Evolutionary conservation across 768 basidiomycete genomes (phyloP), one percentile per base, ranked within the genome.

Genomic region (Tylopilus subfusipes): DNA sequence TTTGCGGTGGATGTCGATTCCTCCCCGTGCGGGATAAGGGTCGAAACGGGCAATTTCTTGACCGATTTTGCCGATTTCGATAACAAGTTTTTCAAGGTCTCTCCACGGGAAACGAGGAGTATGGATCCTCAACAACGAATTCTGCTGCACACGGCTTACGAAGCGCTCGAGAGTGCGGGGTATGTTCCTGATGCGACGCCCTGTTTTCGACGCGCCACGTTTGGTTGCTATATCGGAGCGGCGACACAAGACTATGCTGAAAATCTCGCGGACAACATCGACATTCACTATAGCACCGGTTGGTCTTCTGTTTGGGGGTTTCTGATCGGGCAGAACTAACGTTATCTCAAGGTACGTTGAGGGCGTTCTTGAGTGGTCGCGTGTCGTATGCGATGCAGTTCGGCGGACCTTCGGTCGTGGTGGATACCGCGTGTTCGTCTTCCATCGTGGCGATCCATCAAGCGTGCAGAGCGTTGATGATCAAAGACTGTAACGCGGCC

Each of bases 71-170:
- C 80, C 56, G 73, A 75, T 46, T 90, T 90, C 61, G 88, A 90
- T 65, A 75, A 86, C 64, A 74, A 71, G 65, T 87, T 88, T 64
- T 90, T 90, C 75, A 82, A 79, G 39, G 79, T 88, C 42, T 86
- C 82, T 38, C 87, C 88, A 2, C 79, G 88, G 6, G 88, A 90
- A 68, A 87, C 88, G 14, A 80, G 72, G 55, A 81, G 75, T 65
- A 89, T 89, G 86, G 85, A 89, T 62, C 87, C 88, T 8, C 87
- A 89, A 58, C 86, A 88, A 57, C 78, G 88, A 5, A 60, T 90
- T 31, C 71, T 90, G 5, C 75, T 90, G 16, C 85, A 85, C 36
- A 76, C 80, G 3, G 84, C 83, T 5, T 80, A 86, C 50, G 78
- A 85, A 53, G 88, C 88, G 0, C 73, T 90, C 5, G 86, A 89